Conservation (phyloP, 2,329 filamentous ascomycete genomes). For the Hysterium pulicare region DNA sequence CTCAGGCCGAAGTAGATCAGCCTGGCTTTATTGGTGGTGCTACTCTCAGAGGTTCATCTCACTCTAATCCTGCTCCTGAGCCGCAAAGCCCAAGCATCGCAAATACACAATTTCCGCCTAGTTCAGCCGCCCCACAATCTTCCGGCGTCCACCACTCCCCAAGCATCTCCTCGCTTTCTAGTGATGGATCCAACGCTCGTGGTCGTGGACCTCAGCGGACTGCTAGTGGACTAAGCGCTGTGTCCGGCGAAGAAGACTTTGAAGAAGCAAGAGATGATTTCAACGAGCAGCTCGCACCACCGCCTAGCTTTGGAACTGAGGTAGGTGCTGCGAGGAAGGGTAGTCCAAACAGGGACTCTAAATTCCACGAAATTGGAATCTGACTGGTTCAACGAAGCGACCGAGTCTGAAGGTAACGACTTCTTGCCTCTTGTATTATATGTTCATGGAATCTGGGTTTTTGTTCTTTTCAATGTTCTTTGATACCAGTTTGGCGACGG, state of each 20-base stretch:
- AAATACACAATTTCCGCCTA: constrained; percentile 7
- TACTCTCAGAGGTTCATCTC: constrained; percentile 23
- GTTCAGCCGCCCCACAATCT: constrained; percentile 3
- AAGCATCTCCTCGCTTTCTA: constrained; percentile 35
- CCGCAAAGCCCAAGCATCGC: background rate
- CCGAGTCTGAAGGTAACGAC: too few species aligned
- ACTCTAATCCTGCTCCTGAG: constrained; percentile 6
- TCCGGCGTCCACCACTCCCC: constrained; percentile 19
- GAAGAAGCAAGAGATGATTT: constrained; percentile 53
- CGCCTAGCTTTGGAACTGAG: constrained; percentile 35
- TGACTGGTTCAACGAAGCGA: too few species aligned
- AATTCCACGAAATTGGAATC: constrained; percentile 30
- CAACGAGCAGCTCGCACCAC: constrained; percentile 44
- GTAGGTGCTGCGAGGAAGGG: constrained; percentile 21
- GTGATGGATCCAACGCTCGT: constrained; percentile 11
- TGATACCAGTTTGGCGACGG: background rate
- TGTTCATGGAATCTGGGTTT: background rate
- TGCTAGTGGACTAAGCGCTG: constrained; percentile 30
- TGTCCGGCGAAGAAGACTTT: constrained; percentile 43
- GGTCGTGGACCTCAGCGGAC: constrained; percentile 22
- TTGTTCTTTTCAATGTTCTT: background rate
- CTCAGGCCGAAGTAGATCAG: constrained; percentile 18
- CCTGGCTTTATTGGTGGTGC: constrained; percentile 46
- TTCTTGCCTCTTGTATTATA: too few species aligned
- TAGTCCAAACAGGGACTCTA: constrained; percentile 32